Base-by-base conservation (phyloP, 164 flowering plant species). In the Dillenia suffruticosa region DNA sequence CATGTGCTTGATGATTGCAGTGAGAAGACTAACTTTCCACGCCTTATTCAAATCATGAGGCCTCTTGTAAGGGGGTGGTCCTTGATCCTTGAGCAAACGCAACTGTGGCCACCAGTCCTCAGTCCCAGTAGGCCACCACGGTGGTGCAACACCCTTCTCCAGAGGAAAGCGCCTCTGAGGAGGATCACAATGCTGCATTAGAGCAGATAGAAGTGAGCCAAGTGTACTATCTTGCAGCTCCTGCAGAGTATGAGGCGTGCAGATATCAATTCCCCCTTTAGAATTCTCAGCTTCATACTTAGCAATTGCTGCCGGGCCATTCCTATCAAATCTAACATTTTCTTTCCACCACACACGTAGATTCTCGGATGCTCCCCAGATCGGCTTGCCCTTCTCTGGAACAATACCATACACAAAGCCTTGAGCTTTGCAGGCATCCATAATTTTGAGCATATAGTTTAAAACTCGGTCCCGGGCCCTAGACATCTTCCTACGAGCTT, bases 11-110 rank as follows among this genome's bases (percentile, higher is more conserved):
- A 32, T 32, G 40, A 32, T 32, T 4, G 40, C 40, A 32, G 40
- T 32, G 6, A 32, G 40, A 5, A 32, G 40, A 32, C 40, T 51
- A 22, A 9, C 17, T 24, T 66, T 66, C 69, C 63, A 66, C n/a
- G 69, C 51, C 52, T 66, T 66, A n/a, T 66, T 66, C 46, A 66
- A 63, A 44, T 66, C 69, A 46, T 66, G 69, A 13, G 63, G 63
- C 22, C 58, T 59, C 15, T 32, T 32, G 40, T 32, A 32, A 32
- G 40, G 40, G 0, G 40, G 40, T 0, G 40, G 40, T 5, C 40
- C 40, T 32, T 32, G 40, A 32, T 32, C 40, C 7, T 4, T 32
- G 40, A 32, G 5, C 40, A 4, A 32, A 6, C 40, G 7, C 40
- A 32, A 32, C 7, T 32, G 40, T 4, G 40, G 40, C 40, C 40